A percentile compares a stretch with the other conserved stretches of the same genome.
These are phyloP conservation scores for Colletotrichum sp. DNA, from an alignment of 2,329 filamentous ascomycete species.

Conservation along the genomic window DNA sequence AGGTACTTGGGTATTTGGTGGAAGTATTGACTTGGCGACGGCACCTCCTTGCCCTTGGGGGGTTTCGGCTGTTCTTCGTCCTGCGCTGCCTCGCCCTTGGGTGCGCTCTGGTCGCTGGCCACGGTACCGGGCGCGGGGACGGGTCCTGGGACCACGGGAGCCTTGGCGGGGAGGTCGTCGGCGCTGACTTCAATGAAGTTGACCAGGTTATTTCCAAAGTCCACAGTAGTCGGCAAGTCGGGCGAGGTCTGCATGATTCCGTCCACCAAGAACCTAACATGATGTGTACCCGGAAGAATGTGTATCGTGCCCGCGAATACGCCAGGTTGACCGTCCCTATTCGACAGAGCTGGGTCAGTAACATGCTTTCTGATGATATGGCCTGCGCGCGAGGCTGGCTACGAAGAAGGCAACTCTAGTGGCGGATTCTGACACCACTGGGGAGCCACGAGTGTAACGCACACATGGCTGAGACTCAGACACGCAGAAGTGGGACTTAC, in stretches of 20 bases:
- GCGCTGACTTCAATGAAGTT: constrained; percentile 96
- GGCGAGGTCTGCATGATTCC: constrained; percentile 90
- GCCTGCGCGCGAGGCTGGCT: neutral
- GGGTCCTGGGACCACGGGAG: constrained; percentile 35
- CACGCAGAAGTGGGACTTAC: constrained; percentile 59
- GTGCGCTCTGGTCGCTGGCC: constrained; percentile 28
- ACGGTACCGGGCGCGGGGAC: constrained; percentile 31
- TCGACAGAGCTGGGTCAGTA: neutral
- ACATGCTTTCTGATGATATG: constrained; percentile 10
- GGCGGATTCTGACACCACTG: neutral
- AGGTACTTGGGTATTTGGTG: constrained; percentile 83
- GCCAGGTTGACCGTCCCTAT: constrained; percentile 60
- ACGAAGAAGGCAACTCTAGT: neutral
- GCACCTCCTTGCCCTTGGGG: constrained; percentile 60
- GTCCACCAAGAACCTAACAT: constrained; percentile 95
- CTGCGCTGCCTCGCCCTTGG: constrained; percentile 35
- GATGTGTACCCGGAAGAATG: constrained; percentile 91
- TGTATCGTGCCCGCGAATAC: constrained; percentile 79
- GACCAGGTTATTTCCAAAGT: constrained; percentile 96
- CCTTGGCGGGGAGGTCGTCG: constrained; percentile 62
- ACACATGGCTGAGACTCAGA: constrained; percentile 15
- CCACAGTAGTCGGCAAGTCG: constrained; percentile 89
- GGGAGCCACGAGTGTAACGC: constrained; percentile 13
- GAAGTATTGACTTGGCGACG: constrained; percentile 67
- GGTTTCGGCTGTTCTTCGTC: constrained; percentile 48